phyloP scores from a whole-genome alignment of 305 asterid genomes.

The Fraxinus platypoda region DNA sequence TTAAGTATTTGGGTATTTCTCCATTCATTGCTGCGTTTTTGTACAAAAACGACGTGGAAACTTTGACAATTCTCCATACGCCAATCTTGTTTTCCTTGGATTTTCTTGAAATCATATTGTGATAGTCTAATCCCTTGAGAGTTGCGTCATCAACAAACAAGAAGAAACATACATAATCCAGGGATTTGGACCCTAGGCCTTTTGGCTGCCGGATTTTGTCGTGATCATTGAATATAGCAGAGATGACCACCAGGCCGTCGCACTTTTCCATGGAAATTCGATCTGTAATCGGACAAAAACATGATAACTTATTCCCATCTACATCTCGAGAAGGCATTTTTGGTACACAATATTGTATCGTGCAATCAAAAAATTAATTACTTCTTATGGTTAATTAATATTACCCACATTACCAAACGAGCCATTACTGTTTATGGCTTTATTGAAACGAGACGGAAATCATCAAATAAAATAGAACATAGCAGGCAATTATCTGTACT shows the following conservation, averaged over 20 bases:
- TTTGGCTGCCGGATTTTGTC: constrained; percentile 89
- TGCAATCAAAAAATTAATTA: background rate
- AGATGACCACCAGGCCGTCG: constrained; percentile 60
- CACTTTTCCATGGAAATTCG: constrained; percentile 59
- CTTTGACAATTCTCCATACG: constrained; percentile 73
- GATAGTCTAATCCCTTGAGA: constrained; percentile 43
- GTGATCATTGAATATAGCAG: constrained; percentile 79
- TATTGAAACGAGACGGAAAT: background rate
- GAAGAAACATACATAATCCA: constrained; percentile 64
- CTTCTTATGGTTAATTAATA: background rate
- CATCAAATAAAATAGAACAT: background rate
- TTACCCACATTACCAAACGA: background rate
- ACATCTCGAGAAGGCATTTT: background rate
- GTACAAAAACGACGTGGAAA: constrained; percentile 40
- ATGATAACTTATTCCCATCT: background rate
- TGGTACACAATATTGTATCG: background rate
- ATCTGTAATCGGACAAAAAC: constrained; percentile 36
- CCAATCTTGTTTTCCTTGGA: constrained; percentile 52
- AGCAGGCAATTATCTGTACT: background rate
- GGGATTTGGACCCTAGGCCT: constrained; percentile 68
- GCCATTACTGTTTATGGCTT: background rate
- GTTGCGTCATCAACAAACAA: constrained; percentile 81
- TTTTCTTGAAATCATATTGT: constrained; percentile 45
- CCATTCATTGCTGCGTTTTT: constrained; percentile 83
- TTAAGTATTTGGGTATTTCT: constrained; percentile 60